Percentiles rank a stretch among this genome's conserved stretches.
Evolutionary conservation across 768 basidiomycete species (phyloP).

Genomic region (Collybiopsis luxurians): DNA sequence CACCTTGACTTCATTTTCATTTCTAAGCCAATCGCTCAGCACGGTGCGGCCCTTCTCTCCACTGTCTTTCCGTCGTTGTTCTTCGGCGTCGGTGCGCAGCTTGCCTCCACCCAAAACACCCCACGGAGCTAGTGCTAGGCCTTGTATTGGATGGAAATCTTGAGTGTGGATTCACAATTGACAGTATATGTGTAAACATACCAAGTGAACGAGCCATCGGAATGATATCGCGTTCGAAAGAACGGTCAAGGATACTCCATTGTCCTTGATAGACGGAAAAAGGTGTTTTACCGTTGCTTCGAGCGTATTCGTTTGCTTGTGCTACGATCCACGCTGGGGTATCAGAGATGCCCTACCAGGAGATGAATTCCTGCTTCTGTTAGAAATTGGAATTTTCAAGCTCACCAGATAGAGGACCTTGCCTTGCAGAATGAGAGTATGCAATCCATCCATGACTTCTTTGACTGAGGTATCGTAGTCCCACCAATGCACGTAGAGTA

Average conservation of each 20-base stretch:
- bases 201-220: conserved; percentile 27
- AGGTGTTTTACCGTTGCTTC: conserved; percentile 31
- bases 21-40: conserved; percentile 29
- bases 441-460: conserved; percentile 18
- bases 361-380: no score
- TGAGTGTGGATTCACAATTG: no score
- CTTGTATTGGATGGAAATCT: no score
- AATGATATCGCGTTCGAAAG: conserved; percentile 41
- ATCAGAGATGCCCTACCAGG: conserved; percentile 20
- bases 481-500: conserved; percentile 1
- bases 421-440: conserved; percentile 35
- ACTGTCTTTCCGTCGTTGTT: conserved; percentile 15
- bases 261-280: conserved; percentile 43
- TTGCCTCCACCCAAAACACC: conserved; percentile 37
- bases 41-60: conserved; percentile 21
- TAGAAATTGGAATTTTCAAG: no score
- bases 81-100: conserved; percentile 37
- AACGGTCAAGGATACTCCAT: conserved; percentile 28
- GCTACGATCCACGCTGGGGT: conserved; percentile 36
- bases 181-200: not conserved
- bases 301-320: conserved; percentile 24
- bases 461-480: conserved; percentile 1
- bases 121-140: conserved; percentile 42
- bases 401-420: conserved; percentile 42
- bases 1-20: conserved; percentile 28